Evolutionary conservation across 2,329 filamentous ascomycete genomes (phyloP).

Genomic region (Fonsecaea monophora): DNA sequence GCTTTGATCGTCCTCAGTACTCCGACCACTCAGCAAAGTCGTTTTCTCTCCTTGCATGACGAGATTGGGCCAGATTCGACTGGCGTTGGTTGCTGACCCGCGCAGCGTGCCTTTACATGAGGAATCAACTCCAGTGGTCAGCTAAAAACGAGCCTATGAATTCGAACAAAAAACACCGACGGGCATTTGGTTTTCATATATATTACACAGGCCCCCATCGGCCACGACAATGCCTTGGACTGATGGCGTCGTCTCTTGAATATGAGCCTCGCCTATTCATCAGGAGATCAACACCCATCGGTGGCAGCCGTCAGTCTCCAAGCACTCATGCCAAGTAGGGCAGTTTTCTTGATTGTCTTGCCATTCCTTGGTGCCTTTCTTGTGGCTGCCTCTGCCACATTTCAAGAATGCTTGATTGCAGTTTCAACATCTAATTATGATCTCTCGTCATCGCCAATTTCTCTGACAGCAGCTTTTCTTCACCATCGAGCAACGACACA

Average conservation of each 20-base stretch:
- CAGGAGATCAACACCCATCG: not conserved
- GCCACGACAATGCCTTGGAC: not conserved
- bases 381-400: not conserved
- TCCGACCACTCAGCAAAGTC: not conserved
- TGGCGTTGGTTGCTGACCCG: not conserved
- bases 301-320: not conserved
- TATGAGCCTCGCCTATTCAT: not conserved
- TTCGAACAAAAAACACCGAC: not conserved
- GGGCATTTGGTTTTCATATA: not conserved
- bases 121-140: not conserved
- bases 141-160: not conserved
- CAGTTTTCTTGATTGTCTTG: not conserved
- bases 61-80: not conserved
- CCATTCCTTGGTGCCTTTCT: not conserved
- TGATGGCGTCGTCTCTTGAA: not conserved
- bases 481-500: not conserved
- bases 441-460: not conserved
- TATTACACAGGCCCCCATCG: not conserved
- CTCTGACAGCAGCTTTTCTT: not conserved
- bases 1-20: conserved; percentile 1
- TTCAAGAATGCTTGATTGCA: not conserved
- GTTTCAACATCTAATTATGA: not conserved
- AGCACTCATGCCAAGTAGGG: not conserved
- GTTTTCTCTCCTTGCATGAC: conserved; percentile 1
- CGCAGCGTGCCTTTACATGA: not conserved